These are phyloP conservation scores for Corchorus olitorius DNA, from an alignment of 345 rosid species.

Conservation along the genomic window DNA sequence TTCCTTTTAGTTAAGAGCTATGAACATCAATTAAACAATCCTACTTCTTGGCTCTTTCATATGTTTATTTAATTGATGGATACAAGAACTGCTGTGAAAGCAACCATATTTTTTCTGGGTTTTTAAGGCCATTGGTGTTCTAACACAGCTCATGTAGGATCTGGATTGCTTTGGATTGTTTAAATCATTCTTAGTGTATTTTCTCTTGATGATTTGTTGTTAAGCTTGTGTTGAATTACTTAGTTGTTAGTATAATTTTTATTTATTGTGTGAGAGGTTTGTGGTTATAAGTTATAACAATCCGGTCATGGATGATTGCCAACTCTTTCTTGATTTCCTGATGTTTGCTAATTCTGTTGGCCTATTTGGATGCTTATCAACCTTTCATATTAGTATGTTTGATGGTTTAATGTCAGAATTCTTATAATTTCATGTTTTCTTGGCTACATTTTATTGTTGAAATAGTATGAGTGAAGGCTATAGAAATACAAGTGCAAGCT, in stretches of 20 bases:
- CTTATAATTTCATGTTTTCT: not conserved
- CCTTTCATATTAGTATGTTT: not conserved
- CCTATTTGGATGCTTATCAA: not conserved
- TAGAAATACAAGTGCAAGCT: constrained; percentile 72
- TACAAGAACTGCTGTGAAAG: not conserved
- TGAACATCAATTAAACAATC: not conserved
- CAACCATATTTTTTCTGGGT: constrained; percentile 1
- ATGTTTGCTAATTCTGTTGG: not conserved
- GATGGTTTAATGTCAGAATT: not conserved
- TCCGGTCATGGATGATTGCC: not conserved
- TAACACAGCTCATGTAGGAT: not conserved
- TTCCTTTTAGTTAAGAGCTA: not conserved
- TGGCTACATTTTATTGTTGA: constrained; percentile 8
- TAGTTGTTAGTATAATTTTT: not conserved
- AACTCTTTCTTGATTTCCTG: not conserved
- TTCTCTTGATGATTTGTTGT: not conserved
- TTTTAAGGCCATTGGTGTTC: not conserved
- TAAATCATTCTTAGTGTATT: not conserved
- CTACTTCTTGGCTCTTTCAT: not conserved
- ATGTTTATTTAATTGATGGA: not conserved
- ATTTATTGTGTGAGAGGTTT: not conserved
- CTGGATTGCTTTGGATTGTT: constrained; percentile 3
- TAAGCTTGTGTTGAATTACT: not conserved
- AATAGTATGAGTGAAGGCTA: constrained; percentile 51
- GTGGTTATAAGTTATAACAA: not conserved